phyloP scores from a whole-genome alignment of 2,329 filamentous ascomycete genomes.

The Aureobasidium sp. region DNA sequence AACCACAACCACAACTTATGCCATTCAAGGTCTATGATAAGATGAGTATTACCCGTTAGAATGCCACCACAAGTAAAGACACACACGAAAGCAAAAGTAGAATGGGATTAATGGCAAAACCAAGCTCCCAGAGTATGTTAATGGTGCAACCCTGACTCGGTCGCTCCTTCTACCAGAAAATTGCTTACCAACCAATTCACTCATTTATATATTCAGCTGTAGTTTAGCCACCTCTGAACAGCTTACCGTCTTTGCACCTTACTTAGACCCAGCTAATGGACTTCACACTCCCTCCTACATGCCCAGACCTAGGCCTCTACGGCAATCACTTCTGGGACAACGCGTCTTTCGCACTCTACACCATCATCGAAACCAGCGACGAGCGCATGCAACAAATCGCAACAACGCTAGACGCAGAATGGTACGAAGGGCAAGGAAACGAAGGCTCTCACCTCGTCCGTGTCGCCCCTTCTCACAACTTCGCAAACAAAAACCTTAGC shows the following conservation, averaged over 20 bases:
- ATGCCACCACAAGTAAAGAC: no score
- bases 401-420: not conserved
- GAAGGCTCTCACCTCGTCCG: not conserved
- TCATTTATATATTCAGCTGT: no score
- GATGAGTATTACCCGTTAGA: accelerated
- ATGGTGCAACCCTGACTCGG: not conserved
- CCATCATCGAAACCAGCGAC: not conserved
- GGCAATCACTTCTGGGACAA: not conserved
- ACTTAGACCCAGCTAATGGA: not conserved
- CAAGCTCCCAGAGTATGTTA: not conserved
- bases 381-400: not conserved
- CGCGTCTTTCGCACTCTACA: not conserved
- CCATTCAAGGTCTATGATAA: not conserved
- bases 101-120: not conserved
- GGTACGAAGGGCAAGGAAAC: not conserved
- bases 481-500: not conserved
- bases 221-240: no score
- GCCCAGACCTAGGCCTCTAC: not conserved
- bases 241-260: no score
- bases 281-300: not conserved
- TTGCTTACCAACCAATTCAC: no score
- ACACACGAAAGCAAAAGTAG: not conserved
- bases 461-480: not conserved
- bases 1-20: not conserved
- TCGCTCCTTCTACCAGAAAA: not conserved